phyloP scores from a whole-genome alignment of 208 protist species.

The Leishmania martiniquensis region DNA sequence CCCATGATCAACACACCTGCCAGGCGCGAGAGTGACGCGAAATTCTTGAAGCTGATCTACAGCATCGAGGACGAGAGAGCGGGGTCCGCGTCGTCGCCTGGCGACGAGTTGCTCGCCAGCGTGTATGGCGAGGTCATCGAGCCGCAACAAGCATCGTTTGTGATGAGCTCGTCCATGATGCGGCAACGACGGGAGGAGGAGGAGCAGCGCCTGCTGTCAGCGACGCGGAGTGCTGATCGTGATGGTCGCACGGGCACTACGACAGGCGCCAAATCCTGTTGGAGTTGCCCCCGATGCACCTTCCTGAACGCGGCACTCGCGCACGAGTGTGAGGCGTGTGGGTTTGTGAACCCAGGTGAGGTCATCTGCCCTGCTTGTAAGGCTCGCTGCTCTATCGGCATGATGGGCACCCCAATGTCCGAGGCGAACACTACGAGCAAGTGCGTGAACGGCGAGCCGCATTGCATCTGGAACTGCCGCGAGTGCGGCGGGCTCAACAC shows the following conservation, averaged over 20 bases:
- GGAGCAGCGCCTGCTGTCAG: constrained; percentile 18
- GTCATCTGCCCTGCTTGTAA: constrained; percentile 49
- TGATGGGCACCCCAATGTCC: neutral
- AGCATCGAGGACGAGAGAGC: constrained; percentile 29
- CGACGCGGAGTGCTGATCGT: neutral
- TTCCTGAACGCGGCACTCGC: constrained; percentile 40
- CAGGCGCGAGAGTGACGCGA: constrained; percentile 45
- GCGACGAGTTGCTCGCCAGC: constrained; percentile 24
- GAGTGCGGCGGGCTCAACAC: constrained; percentile 59
- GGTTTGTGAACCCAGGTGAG: constrained; percentile 31
- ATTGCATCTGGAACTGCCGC: constrained; percentile 69
- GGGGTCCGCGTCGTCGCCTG: constrained; percentile 10
- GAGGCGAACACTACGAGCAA: constrained; percentile 1
- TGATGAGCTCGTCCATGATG: constrained; percentile 48
- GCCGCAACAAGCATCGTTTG: constrained; percentile 46
- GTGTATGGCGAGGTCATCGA: constrained; percentile 37
- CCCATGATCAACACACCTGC: constrained; percentile 55
- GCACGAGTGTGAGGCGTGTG: constrained; percentile 44
- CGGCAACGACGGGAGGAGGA: constrained; percentile 25
- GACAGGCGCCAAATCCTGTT: constrained; percentile 22
- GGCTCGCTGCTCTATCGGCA: constrained; percentile 21
- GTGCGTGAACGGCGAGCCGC: constrained; percentile 49
- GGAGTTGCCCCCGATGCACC: constrained; percentile 63
- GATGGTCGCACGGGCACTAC: neutral
- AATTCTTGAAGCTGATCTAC: constrained; percentile 50